Percentiles rank a stretch among this genome's conserved stretches.
phyloP scores from a whole-genome alignment of 352 stramenopile species.

The Thalassiosira mediterranea region DNA sequence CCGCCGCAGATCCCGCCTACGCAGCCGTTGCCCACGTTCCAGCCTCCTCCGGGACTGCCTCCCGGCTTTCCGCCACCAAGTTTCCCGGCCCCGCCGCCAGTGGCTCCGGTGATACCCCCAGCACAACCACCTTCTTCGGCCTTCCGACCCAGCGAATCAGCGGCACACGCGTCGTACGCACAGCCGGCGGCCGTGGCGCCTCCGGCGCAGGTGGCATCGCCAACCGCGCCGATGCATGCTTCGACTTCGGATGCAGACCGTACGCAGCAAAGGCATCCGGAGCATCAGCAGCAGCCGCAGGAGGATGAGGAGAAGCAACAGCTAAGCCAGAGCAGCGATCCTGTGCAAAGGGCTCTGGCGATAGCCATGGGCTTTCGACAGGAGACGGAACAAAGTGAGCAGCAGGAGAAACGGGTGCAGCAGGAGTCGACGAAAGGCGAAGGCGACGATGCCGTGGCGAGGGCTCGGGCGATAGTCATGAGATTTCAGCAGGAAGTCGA shows the following conservation, averaged over 20 bases:
- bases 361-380: no score
- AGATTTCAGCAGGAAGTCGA: constrained; percentile 36
- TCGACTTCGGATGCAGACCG: neutral
- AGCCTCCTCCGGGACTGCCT: constrained; percentile 7
- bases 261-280: neutral
- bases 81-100: neutral
- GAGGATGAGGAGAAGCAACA: neutral
- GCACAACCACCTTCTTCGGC: constrained; percentile 3
- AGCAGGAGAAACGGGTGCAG: neutral
- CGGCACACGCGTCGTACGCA: neutral
- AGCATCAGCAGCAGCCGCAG: neutral
- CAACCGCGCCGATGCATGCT: neutral
- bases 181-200: neutral
- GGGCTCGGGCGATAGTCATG: constrained; percentile 33
- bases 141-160: neutral
- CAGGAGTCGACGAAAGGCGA: neutral
- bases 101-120: neutral
- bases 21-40: neutral
- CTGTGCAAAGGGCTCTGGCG: neutral
- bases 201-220: neutral
- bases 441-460: constrained; percentile 28
- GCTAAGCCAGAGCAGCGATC: neutral
- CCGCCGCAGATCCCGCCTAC: neutral
- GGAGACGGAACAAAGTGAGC: neutral
- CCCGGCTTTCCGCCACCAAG: neutral